A percentile compares a stretch with the other conserved stretches of the same genome.
phyloP scores from a whole-genome alignment of 1,139 yeast genomes.

The Sugiyamaella paludigena region DNA sequence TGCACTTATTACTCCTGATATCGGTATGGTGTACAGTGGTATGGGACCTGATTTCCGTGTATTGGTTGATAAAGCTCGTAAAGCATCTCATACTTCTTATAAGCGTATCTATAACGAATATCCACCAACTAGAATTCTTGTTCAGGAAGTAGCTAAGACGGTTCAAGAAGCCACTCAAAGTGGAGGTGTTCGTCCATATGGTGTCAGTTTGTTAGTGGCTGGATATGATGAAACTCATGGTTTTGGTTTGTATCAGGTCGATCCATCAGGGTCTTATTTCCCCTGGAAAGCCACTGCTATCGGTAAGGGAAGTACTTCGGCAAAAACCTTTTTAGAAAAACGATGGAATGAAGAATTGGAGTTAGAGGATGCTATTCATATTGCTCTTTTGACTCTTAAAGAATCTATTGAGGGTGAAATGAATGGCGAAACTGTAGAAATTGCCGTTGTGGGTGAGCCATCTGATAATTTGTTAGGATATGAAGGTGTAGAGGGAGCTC shows the following conservation, averaged over 20 bases:
- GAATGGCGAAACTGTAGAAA: constrained; percentile 94
- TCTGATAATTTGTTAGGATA: constrained; percentile 81
- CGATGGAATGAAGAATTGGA: constrained; percentile 98
- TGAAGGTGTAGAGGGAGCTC: constrained; percentile 69
- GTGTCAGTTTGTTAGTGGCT: constrained; percentile 90
- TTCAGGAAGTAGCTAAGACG: constrained; percentile 89
- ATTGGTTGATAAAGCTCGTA: constrained; percentile 88
- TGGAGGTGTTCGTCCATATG: constrained; percentile 98
- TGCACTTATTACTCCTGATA: constrained; percentile 84
- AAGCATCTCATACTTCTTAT: constrained; percentile 88
- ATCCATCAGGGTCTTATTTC: constrained; percentile 96
- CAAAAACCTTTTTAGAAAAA: constrained; percentile 94
- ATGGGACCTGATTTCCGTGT: constrained; percentile 99
- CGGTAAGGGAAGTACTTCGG: constrained; percentile 91
- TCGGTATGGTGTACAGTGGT: constrained; percentile 96
- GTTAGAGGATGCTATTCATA: constrained; percentile 96
- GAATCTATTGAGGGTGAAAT: constrained; percentile 98
- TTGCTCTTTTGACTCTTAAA: constrained; percentile 88
- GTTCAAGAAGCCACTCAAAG: constrained; percentile 99
- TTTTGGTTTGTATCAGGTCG: constrained; percentile 90
- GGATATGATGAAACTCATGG: constrained; percentile 85
- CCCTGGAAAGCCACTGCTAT: constrained; percentile 99
- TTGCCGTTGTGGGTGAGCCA: constrained; percentile 81
- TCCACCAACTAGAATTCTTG: constrained; percentile 93
- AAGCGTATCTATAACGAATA: constrained; percentile 92